Evolutionary conservation across 495 filamentous ascomycete species (phyloP).

Genomic region (Cenococcum geophilum): DNA sequence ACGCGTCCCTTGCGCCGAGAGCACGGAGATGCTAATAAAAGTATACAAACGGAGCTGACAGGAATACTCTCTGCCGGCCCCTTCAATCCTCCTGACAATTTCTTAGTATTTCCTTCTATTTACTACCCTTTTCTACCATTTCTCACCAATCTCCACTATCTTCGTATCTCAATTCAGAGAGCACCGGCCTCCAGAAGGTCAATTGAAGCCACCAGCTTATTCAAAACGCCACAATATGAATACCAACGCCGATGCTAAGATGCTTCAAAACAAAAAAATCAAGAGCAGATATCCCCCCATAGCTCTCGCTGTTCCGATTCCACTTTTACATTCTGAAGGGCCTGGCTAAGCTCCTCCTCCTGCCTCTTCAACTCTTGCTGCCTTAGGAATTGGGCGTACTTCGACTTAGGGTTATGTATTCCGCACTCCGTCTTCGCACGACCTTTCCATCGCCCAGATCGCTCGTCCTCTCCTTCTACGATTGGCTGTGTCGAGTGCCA

Average conservation of each 20-base stretch:
- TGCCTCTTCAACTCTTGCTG: slow-evolving; percentile 68
- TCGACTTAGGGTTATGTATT: slow-evolving; percentile 92
- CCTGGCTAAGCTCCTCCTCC: slow-evolving; percentile 49
- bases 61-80: too few species aligned
- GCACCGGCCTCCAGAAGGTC: neutral
- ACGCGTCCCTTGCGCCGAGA: too few species aligned
- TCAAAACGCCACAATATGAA: slow-evolving; percentile 8
- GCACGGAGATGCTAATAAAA: too few species aligned
- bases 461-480: slow-evolving; percentile 85
- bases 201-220: neutral
- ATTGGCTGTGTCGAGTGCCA: slow-evolving; percentile 94
- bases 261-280: slow-evolving; percentile 3
- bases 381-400: slow-evolving; percentile 78
- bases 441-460: slow-evolving; percentile 96
- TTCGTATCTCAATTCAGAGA: neutral
- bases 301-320: slow-evolving; percentile 18
- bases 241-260: slow-evolving; percentile 33
- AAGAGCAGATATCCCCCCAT: slow-evolving; percentile 10
- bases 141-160: too few species aligned
- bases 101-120: too few species aligned
- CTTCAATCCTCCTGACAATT: too few species aligned
- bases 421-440: slow-evolving; percentile 93
- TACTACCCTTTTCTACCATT: too few species aligned
- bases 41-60: too few species aligned
- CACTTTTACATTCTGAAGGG: slow-evolving; percentile 28